phyloP scores from a whole-genome alignment of 2,329 filamentous ascomycete genomes.

The Neonectria neomacrospora region DNA sequence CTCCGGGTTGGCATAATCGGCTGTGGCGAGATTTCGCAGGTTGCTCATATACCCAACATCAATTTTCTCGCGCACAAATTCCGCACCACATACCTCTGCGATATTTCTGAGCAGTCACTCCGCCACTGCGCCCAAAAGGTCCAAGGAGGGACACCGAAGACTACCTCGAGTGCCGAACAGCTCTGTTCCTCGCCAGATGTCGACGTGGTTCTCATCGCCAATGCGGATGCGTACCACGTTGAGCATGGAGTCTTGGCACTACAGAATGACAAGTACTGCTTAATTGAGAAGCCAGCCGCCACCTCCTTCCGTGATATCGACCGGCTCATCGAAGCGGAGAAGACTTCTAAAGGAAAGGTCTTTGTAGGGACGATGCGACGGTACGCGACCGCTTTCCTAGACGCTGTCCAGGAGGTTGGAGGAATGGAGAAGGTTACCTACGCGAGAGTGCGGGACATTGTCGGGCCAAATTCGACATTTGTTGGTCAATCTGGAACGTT shows the following conservation, averaged over 20 bases:
- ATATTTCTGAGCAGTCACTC: slow-evolving; percentile 54
- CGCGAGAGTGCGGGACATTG: slow-evolving; percentile 57
- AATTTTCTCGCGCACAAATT: slow-evolving; percentile 57
- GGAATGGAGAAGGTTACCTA: slow-evolving; percentile 64
- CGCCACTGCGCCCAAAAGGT: slow-evolving; percentile 43
- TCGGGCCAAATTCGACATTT: slow-evolving; percentile 63
- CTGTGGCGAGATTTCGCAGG: slow-evolving; percentile 49
- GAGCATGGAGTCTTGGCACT: slow-evolving; percentile 63
- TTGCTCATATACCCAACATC: slow-evolving; percentile 64
- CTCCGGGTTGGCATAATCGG: slow-evolving; percentile 9
- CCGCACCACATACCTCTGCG: slow-evolving; percentile 61
- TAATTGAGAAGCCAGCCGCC: slow-evolving; percentile 70
- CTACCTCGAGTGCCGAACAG: slow-evolving; percentile 53
- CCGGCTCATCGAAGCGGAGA: slow-evolving; percentile 61
- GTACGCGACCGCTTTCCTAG: slow-evolving; percentile 66
- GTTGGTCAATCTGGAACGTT: slow-evolving; percentile 61
- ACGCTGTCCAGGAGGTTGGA: slow-evolving; percentile 65
- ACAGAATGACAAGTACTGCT: slow-evolving; percentile 63
- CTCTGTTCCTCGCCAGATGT: slow-evolving; percentile 56
- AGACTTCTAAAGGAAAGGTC: slow-evolving; percentile 54
- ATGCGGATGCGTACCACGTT: slow-evolving; percentile 65
- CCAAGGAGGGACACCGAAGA: slow-evolving; percentile 35
- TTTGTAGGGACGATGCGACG: slow-evolving; percentile 72
- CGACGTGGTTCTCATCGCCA: slow-evolving; percentile 65
- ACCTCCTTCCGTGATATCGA: slow-evolving; percentile 59